Evolutionary conservation across 768 basidiomycete genomes (phyloP).

Genomic region (Sporobolomyces pararoseus): DNA sequence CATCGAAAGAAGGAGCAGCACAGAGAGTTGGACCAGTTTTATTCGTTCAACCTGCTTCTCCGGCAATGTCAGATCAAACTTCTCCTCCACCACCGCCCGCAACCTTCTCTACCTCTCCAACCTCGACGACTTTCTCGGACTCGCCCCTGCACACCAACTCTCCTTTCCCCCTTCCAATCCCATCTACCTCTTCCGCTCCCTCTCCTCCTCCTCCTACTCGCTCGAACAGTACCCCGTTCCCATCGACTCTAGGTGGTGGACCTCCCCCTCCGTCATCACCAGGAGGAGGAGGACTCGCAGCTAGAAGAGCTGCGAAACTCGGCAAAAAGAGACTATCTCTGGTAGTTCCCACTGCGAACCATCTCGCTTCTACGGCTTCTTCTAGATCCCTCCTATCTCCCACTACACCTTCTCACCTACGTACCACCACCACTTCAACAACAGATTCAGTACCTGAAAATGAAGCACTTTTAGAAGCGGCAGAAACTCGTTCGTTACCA

Average conservation of each 20-base stretch:
- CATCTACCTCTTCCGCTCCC: background rate
- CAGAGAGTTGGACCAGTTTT: background rate
- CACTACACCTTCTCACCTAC: conserved; percentile 13
- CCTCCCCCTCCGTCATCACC: too few species aligned
- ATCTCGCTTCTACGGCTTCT: background rate
- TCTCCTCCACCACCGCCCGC: background rate
- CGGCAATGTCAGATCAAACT: conserved; percentile 6
- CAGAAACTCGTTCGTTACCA: conserved; percentile 44
- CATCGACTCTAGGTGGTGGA: background rate
- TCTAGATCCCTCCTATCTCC: conserved; percentile 24
- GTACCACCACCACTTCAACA: background rate
- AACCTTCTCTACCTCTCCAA: conserved; percentile 3
- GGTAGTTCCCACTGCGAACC: conserved; percentile 33
- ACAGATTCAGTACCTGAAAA: background rate
- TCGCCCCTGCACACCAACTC: background rate
- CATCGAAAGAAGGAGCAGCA: background rate
- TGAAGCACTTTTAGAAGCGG: background rate
- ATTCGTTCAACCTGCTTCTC: conserved; percentile 8
- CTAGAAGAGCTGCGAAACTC: conserved; percentile 31
- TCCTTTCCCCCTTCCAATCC: conserved; percentile 1
- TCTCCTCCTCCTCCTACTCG: too few species aligned
- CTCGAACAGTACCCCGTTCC: background rate
- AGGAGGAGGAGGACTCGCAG: conserved; percentile 31
- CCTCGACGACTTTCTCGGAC: background rate
- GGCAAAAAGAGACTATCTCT: conserved; percentile 46